Percentiles rank a stretch among this genome's conserved stretches.
phyloP scores from a whole-genome alignment of 2,329 filamentous ascomycete species.

The Diaporthe destruens region DNA sequence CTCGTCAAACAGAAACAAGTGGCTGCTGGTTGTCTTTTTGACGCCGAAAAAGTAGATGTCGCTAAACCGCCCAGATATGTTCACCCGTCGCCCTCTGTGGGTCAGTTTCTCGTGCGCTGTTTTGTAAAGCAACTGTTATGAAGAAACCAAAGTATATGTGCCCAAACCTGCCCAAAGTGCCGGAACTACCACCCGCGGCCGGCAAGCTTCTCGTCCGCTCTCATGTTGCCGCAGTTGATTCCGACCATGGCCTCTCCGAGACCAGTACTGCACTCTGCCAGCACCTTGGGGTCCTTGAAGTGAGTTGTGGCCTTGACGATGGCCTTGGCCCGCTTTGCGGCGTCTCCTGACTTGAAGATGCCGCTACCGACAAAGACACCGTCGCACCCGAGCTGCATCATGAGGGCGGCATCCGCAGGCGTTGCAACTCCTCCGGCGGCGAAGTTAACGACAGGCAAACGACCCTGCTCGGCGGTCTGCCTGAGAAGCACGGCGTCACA shows the following conservation, averaged over 20 bases:
- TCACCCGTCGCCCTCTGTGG: slow-evolving; percentile 73
- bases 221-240: slow-evolving; percentile 86
- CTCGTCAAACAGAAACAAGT: background rate
- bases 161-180: background rate
- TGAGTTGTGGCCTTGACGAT: slow-evolving; percentile 96
- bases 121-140: background rate
- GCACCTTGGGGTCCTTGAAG: slow-evolving; percentile 84
- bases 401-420: slow-evolving; percentile 91
- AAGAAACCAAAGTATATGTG: background rate
- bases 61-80: background rate
- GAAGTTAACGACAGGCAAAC: slow-evolving; percentile 96
- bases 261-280: slow-evolving; percentile 89
- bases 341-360: slow-evolving; percentile 97
- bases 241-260: slow-evolving; percentile 99
- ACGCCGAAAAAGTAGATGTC: background rate
- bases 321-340: slow-evolving; percentile 88
- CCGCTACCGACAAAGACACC: slow-evolving; percentile 97
- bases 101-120: slow-evolving; percentile 62
- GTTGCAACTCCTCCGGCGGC: slow-evolving; percentile 99
- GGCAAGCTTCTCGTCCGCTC: slow-evolving; percentile 83
- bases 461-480: slow-evolving; percentile 87
- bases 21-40: background rate
- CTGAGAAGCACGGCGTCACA: slow-evolving; percentile 83
- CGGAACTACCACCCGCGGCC: slow-evolving; percentile 81
- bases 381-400: slow-evolving; percentile 99